Conservation (phyloP, 257 asterid species). For the Paraleonurus japonicus region DNA sequence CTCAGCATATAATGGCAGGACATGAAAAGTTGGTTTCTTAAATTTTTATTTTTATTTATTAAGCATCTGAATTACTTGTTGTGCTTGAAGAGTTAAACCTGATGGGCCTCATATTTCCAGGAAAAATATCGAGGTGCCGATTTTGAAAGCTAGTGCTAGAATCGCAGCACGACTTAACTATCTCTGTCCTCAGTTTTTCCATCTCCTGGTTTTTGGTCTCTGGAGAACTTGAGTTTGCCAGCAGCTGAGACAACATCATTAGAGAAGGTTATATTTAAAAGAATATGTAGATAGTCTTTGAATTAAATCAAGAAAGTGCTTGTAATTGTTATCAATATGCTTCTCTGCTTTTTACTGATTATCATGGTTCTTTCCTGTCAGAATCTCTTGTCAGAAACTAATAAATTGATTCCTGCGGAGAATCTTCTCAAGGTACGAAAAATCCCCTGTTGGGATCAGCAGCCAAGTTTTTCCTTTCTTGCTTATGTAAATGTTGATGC, state of each 20-base stretch:
- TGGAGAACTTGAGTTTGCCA: conserved; percentile 35
- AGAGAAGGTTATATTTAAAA: conserved; percentile 38
- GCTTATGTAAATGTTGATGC: neutral
- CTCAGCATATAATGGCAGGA: conserved; percentile 97
- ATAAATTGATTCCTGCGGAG: conserved; percentile 62
- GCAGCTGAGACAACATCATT: conserved; percentile 30
- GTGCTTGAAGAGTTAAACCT: neutral
- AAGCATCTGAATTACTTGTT: neutral
- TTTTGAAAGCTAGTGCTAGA: conserved; percentile 81
- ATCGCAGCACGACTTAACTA: conserved; percentile 82
- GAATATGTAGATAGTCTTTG: neutral
- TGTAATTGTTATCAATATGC: neutral
- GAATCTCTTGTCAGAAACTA: conserved; percentile 41
- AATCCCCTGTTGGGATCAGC: neutral
- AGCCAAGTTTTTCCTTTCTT: neutral
- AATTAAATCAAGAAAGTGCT: neutral
- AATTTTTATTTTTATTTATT: neutral
- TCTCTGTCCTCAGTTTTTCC: conserved; percentile 88
- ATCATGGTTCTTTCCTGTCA: conserved; percentile 36
- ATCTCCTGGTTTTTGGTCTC: conserved; percentile 86
- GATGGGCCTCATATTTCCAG: conserved; percentile 44
- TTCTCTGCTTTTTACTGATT: conserved; percentile 15
- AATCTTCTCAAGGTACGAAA: conserved; percentile 89
- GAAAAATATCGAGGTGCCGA: conserved; percentile 87
- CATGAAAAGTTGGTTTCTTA: conserved; percentile 72